Base-by-base conservation (phyloP, 73 alveolate genomes). In the Paramecium sonneborni region DNA sequence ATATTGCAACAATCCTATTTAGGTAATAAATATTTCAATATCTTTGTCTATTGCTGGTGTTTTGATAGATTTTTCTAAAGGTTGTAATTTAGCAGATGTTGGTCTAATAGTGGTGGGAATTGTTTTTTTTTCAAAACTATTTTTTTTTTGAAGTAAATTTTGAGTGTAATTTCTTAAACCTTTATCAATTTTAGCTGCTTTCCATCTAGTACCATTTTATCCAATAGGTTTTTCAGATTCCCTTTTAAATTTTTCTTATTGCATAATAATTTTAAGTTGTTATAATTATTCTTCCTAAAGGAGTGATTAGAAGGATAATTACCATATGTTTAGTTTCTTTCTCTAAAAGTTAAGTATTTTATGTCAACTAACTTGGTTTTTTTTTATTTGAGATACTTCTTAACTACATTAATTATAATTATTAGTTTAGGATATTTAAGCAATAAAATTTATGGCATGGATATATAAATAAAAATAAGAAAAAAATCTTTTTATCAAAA, bases 331-430 rank as follows among this genome's bases (percentile, higher is more conserved):
- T 79, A 20, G 90, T 46, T 44, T 79, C 90, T 21, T 79, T 79
- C 74, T 79, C 90, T 28, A 79, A 44, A 1, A 20, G 20, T 62
- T 62, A 26, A 24, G 84, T 62, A 32, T 43, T 62, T 30, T 20
- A 20, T n/a, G 55, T 79, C 41, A 79, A 18, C 52, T 79, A 24
- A 18, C 41, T 38, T 18, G 69, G 44, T 34, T 79, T 79, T 62
- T 79, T 79, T 39, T 43, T 39, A 79, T 38, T 79, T 79, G 90
- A 79, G 39, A 30, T 79, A 79, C 74, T 79, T 46, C 90, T 38
- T 79, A 79, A 43, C 44, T 79, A 34, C 90, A 79, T 79, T 34
- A 62, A 30, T 62, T 62, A 62, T 62, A 62, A 30, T 30, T 62
- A 30, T 62, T 62, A 14, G 84, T 30, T 62, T 52, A 52, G 68